Evolutionary conservation across 2,329 filamentous ascomycete genomes (phyloP).

Genomic region (Ambrosiella xylebori): DNA sequence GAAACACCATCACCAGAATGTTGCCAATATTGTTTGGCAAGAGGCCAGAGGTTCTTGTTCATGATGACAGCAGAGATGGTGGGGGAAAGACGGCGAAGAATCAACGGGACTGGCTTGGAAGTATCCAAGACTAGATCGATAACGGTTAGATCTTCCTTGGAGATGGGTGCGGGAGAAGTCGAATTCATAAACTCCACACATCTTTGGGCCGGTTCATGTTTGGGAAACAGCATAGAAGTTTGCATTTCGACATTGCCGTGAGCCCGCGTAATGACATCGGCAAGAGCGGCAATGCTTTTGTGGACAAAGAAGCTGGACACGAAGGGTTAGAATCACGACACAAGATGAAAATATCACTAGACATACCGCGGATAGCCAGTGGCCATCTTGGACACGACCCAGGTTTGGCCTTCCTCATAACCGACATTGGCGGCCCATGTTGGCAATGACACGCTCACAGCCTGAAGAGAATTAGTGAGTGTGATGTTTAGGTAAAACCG

Average conservation of each 20-base stretch:
- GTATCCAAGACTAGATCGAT: conserved; percentile 48
- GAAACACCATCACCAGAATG: conserved; percentile 87
- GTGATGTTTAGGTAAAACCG: background rate
- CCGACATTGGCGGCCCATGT: conserved; percentile 83
- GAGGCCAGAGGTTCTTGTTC: conserved; percentile 43
- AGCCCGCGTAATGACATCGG: conserved; percentile 44
- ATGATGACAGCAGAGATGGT: conserved; percentile 56
- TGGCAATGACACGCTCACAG: conserved; percentile 86
- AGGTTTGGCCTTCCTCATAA: conserved; percentile 82
- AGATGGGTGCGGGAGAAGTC: conserved; percentile 29
- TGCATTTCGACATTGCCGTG: conserved; percentile 41
- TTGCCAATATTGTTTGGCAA: conserved; percentile 95
- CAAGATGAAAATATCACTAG: conserved; percentile 9
- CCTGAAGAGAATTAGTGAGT: conserved; percentile 32
- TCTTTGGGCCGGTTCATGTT: conserved; percentile 46
- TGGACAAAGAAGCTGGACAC: conserved; percentile 78
- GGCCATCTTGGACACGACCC: conserved; percentile 70
- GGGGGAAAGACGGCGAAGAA: conserved; percentile 38
- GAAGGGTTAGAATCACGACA: background rate
- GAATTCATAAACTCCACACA: conserved; percentile 58
- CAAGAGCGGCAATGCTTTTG: conserved; percentile 59
- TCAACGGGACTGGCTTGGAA: conserved; percentile 31
- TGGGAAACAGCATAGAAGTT: conserved; percentile 71
- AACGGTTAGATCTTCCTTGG: conserved; percentile 26
- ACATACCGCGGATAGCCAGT: conserved; percentile 74